A percentile compares a stretch with the other conserved stretches of the same genome.
These are phyloP conservation scores for Paracamarosporium sp. DNA, from an alignment of 2,329 filamentous ascomycete genomes.

Conservation along the genomic window DNA sequence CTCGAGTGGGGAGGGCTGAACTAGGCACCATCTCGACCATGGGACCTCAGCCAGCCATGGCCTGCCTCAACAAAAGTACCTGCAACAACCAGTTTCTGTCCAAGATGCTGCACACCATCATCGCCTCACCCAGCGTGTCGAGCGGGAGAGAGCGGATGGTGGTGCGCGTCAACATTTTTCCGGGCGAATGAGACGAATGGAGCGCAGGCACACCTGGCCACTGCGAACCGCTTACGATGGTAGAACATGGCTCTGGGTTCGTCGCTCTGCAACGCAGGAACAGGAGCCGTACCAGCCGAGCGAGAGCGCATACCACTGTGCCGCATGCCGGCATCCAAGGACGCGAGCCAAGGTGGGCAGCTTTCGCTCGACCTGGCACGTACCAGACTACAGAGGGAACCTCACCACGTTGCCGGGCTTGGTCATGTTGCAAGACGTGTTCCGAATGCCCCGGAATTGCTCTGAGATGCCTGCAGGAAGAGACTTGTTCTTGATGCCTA, in stretches of 20 bases:
- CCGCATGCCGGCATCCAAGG: background rate
- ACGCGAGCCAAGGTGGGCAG: background rate
- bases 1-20: slow-evolving; percentile 6
- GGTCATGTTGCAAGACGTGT: no score
- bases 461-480: no score
- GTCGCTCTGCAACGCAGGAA: background rate
- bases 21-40: background rate
- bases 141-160: background rate
- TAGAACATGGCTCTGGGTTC: background rate
- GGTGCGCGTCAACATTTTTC: background rate
- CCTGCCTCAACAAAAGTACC: background rate
- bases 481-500: no score
- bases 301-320: background rate
- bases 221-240: background rate
- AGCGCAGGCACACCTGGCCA: background rate
- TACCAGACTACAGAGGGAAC: background rate
- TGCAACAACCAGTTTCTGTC: background rate
- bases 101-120: background rate
- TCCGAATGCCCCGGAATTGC: no score
- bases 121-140: no score
- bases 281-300: background rate
- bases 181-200: background rate
- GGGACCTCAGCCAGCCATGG: background rate
- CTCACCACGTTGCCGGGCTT: background rate
- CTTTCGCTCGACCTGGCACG: background rate